Evolutionary conservation across 2,329 filamentous ascomycete genomes (phyloP).

Genomic region (Paecilomyces sp.): DNA sequence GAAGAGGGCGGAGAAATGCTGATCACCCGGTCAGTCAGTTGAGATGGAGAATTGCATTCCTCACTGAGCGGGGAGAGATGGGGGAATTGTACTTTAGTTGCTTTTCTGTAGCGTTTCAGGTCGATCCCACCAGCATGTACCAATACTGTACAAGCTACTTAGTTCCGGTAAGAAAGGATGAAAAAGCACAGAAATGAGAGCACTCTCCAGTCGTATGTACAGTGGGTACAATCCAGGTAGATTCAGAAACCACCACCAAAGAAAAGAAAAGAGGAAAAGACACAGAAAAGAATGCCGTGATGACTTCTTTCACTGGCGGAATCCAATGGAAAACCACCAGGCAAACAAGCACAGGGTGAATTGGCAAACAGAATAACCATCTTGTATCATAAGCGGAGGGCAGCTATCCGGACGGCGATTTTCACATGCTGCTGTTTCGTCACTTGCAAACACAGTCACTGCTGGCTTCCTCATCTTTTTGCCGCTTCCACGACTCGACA

Average conservation of each 20-base stretch:
- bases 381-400: too few relatives aligned
- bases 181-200: too few relatives aligned
- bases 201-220: too few relatives aligned
- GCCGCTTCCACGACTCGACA: background rate
- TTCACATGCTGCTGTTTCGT: background rate
- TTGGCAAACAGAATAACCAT: too few relatives aligned
- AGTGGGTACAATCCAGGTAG: too few relatives aligned
- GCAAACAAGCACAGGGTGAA: too few relatives aligned
- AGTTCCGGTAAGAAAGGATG: background rate
- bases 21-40: background rate
- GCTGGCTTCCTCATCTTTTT: background rate
- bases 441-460: background rate
- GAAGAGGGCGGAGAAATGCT: background rate
- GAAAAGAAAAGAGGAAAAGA: background rate
- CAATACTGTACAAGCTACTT: background rate
- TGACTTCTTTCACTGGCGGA: background rate
- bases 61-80: background rate
- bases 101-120: background rate
- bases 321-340: too few relatives aligned
- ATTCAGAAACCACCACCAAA: too few relatives aligned
- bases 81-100: background rate
- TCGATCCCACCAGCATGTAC: background rate
- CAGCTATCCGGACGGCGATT: background rate
- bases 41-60: background rate
- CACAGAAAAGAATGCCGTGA: background rate